A percentile compares a stretch with the other conserved stretches of the same genome.
Evolutionary conservation across 164 flowering plant species (phyloP).

Genomic region (Santalum album): DNA sequence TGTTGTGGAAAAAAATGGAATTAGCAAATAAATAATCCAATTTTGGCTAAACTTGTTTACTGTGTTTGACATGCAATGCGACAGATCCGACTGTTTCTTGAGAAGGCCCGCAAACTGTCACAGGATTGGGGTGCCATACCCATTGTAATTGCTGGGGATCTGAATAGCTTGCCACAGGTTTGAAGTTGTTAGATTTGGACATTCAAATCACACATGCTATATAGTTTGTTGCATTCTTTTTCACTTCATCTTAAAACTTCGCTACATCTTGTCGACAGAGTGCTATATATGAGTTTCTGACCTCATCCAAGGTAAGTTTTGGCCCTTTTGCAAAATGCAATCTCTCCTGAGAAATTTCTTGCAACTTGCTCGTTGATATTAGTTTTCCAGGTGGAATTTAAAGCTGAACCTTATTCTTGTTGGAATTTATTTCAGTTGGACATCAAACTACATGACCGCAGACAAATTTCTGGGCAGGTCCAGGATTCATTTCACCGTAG

Average conservation of each 20-base stretch:
- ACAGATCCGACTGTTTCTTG: constrained; percentile 59
- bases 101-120: constrained; percentile 58
- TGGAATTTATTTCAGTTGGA: constrained; percentile 46
- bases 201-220: background rate
- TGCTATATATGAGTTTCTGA: constrained; percentile 66
- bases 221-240: background rate
- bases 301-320: constrained; percentile 64
- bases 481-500: constrained; percentile 12
- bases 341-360: background rate
- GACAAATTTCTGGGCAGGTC: constrained; percentile 55
- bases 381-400: background rate
- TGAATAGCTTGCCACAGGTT: constrained; percentile 79
- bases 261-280: constrained; percentile 44
- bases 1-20: too few species aligned
- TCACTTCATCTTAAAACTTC: background rate
- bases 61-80: constrained; percentile 2
- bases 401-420: background rate
- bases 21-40: too few species aligned
- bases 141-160: constrained; percentile 67
- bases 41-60: too few species aligned
- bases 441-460: constrained; percentile 49
- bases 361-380: background rate
- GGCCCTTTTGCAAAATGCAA: background rate
- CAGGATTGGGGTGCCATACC: constrained; percentile 71
- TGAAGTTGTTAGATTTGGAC: background rate